Conservation (phyloP, 768 basidiomycete species). For the Leccinellum albellum region DNA sequence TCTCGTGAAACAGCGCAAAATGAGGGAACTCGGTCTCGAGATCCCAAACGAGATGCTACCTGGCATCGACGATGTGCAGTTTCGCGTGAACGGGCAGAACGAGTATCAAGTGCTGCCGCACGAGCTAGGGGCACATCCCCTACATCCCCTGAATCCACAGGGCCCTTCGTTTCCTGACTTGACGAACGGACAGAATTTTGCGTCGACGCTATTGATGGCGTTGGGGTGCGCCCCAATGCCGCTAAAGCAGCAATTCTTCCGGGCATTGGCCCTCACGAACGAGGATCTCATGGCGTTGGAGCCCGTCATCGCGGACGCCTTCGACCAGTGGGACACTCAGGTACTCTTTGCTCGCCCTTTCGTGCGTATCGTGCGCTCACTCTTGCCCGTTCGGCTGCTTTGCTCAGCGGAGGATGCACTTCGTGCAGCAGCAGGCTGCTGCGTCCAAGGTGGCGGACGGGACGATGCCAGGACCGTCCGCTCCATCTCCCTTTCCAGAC, state of each 20-base stretch:
- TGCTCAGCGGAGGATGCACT: conserved; percentile 46
- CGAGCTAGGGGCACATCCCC: conserved; percentile 26
- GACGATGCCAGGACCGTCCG: conserved; percentile 27
- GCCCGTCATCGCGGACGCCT: conserved; percentile 77
- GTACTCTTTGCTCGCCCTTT: conserved; percentile 33
- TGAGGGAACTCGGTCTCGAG: conserved; percentile 78
- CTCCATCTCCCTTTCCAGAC: conserved; percentile 27
- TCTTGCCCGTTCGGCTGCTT: background rate
- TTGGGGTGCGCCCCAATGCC: conserved; percentile 65
- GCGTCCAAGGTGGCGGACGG: conserved; percentile 30
- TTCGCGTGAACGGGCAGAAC: conserved; percentile 48
- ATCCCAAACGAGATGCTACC: conserved; percentile 72
- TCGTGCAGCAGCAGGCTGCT: conserved; percentile 37
- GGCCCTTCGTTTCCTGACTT: conserved; percentile 64
- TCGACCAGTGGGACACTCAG: conserved; percentile 84
- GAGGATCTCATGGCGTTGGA: conserved; percentile 78
- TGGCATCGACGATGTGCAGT: conserved; percentile 64
- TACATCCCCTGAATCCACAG: conserved; percentile 35
- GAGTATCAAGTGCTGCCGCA: conserved; percentile 38
- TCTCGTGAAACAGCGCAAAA: conserved; percentile 73
- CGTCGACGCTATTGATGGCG: conserved; percentile 70
- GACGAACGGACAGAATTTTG: conserved; percentile 72
- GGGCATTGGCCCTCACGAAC: conserved; percentile 68
- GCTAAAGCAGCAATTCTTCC: conserved; percentile 71
- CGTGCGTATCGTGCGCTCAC: background rate